Evolutionary conservation across 768 basidiomycete genomes (phyloP), one percentile per base, ranked within the genome.

Genomic region (Mycena galopus): DNA sequence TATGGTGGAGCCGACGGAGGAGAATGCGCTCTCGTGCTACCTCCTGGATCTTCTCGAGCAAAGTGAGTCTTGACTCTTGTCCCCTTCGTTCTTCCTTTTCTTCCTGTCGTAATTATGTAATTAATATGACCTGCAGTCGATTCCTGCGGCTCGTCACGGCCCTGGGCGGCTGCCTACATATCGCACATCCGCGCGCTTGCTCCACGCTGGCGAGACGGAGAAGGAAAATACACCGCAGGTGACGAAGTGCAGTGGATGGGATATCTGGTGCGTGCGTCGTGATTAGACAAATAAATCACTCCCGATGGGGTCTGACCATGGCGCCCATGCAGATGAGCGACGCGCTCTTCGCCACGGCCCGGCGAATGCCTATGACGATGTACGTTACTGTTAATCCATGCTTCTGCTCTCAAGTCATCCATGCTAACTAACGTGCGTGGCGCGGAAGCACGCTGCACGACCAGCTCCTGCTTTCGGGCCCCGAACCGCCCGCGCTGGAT

Each of bases 111-210:
- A n/a, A n/a, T n/a, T n/a, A n/a, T n/a, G n/a, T n/a, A n/a, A n/a
- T n/a, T n/a, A n/a, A n/a, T n/a, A n/a, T n/a, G n/a, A n/a, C n/a
- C n/a, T 16, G 21, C 21, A 72, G 71, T 5, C 7, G 66, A 67
- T 47, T 37, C 29, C 21, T 30, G 10, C 1, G 50, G 60, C 14
- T 7, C 37, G 14, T 32, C 65, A 11, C 39, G 71, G n/a, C 65
- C 66, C 14, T 72, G 71, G 71, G 71, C 37, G 2, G 30, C 33
- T 9, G 71, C 71, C 6, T 72, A 72, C 42, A 27, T 67, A 6
- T 67, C 71, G 23, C 71, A 72, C 25, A 21, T 67, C 6, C 65
- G 71, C 10, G 71, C 61, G 0, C 33, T 72, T 27, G 71, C 65
- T 2, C 60, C 66, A 16, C 12, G 39, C 39, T 39, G 39, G 39